These are phyloP conservation scores for Omphalotus guepiniiformis DNA, from an alignment of 768 basidiomycete species.

Conservation along the genomic window DNA sequence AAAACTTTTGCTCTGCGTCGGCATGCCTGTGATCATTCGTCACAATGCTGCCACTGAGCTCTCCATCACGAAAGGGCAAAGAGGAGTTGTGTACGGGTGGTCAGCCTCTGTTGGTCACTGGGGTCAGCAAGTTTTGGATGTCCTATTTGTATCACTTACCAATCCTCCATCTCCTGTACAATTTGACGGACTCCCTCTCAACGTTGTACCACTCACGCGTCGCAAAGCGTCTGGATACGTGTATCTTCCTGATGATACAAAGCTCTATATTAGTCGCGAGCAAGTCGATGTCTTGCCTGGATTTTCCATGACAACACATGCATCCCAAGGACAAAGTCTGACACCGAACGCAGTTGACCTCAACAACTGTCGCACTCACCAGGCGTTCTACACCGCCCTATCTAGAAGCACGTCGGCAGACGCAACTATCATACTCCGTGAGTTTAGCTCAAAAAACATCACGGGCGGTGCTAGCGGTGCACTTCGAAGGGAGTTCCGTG, in stretches of 20 bases:
- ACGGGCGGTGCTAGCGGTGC: slow-evolving; percentile 14
- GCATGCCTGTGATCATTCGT: slow-evolving; percentile 29
- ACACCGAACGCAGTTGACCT: neutral
- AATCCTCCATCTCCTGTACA: slow-evolving; percentile 21
- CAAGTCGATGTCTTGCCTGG: slow-evolving; percentile 13
- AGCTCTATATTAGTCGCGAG: slow-evolving; percentile 11
- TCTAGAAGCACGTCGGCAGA: slow-evolving; percentile 5
- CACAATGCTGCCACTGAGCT: slow-evolving; percentile 28
- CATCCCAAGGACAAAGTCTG: slow-evolving; percentile 1
- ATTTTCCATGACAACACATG: slow-evolving; percentile 7
- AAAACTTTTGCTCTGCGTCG: slow-evolving; percentile 25
- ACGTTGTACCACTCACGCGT: slow-evolving; percentile 27
- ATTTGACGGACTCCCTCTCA: slow-evolving; percentile 22
- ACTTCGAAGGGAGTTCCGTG: slow-evolving; percentile 28
- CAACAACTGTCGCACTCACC: neutral
- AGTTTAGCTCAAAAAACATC: neutral
- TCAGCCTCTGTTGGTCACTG: slow-evolving; percentile 10
- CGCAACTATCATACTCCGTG: slow-evolving; percentile 6
- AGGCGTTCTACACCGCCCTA: slow-evolving; percentile 11
- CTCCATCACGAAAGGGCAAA: slow-evolving; percentile 31
- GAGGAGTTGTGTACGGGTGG: slow-evolving; percentile 29
- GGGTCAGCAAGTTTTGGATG: slow-evolving; percentile 23
- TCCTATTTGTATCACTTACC: slow-evolving; percentile 24
- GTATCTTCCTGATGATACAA: slow-evolving; percentile 17
- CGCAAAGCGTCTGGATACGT: slow-evolving; percentile 8